phyloP scores from a whole-genome alignment of 805 yeast species.

The Hanseniaspora mollemarum region DNA sequence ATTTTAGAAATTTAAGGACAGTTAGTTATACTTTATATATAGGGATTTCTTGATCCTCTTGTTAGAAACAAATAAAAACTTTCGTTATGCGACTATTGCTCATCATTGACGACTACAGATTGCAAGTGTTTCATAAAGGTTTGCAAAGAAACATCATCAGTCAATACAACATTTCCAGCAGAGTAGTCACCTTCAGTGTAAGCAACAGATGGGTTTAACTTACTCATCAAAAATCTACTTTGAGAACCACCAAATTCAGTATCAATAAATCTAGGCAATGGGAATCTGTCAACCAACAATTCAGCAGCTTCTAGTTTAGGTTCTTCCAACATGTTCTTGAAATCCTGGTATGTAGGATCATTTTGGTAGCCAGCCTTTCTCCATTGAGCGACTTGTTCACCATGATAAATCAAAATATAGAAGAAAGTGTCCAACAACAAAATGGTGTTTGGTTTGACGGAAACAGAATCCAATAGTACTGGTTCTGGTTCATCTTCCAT shows the following conservation, averaged over 20 bases:
- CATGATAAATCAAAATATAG: slow-evolving; percentile 91
- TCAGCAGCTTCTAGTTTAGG: slow-evolving; percentile 90
- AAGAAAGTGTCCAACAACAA: slow-evolving; percentile 88
- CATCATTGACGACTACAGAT: slow-evolving; percentile 65
- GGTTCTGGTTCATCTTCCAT: slow-evolving; percentile 82
- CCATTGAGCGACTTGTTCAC: slow-evolving; percentile 92
- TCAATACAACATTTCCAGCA: slow-evolving; percentile 71
- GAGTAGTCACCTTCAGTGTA: slow-evolving; percentile 42
- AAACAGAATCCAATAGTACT: slow-evolving; percentile 83
- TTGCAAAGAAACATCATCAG: slow-evolving; percentile 92
- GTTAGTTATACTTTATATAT: not conserved
- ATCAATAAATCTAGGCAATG: slow-evolving; percentile 92
- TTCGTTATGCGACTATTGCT: slow-evolving; percentile 22
- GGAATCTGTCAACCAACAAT: slow-evolving; percentile 84
- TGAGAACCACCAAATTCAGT: slow-evolving; percentile 98
- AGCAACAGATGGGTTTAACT: slow-evolving; percentile 85
- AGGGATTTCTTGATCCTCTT: not conserved
- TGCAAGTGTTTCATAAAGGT: slow-evolving; percentile 91
- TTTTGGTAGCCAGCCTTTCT: slow-evolving; percentile 90
- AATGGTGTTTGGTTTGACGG: slow-evolving; percentile 79
- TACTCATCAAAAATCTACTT: slow-evolving; percentile 90
- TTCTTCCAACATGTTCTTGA: slow-evolving; percentile 72
- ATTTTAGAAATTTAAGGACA: slow-evolving; percentile 37
- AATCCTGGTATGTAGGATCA: slow-evolving; percentile 77
- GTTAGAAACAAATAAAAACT: not conserved